These are phyloP conservation scores for Misopates orontium DNA, from an alignment of 257 asterid genomes.

Conservation along the genomic window DNA sequence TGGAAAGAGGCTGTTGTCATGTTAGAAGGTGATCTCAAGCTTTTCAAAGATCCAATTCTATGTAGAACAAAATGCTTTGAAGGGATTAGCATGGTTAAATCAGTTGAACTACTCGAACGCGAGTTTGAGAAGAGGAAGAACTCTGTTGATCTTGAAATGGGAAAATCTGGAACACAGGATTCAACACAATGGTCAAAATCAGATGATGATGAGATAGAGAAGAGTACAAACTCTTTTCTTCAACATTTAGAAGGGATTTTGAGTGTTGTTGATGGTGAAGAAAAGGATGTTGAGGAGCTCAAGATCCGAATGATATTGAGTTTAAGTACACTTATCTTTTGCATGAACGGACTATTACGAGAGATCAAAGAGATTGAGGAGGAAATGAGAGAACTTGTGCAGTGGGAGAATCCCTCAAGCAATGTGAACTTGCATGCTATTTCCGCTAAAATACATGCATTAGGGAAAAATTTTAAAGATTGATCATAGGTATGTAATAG, in stretches of 20 bases:
- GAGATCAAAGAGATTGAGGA: no score
- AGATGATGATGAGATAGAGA: slow-evolving; percentile 39
- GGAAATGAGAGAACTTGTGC: no score
- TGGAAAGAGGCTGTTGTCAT: slow-evolving; percentile 40
- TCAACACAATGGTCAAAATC: slow-evolving; percentile 20
- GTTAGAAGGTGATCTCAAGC: slow-evolving; percentile 50
- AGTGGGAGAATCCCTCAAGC: no score
- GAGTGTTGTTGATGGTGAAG: slow-evolving; percentile 25
- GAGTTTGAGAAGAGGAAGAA: slow-evolving; percentile 52
- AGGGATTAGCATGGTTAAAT: slow-evolving; percentile 54
- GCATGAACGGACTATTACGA: no score
- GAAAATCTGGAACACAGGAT: slow-evolving; percentile 52
- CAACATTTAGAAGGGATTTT: slow-evolving; percentile 42
- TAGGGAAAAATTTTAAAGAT: no score
- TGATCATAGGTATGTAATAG: no score
- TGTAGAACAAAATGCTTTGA: slow-evolving; percentile 52
- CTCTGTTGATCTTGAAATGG: slow-evolving; percentile 54
- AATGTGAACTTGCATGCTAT: no score
- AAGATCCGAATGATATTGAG: slow-evolving; percentile 39
- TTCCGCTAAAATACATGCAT: no score
- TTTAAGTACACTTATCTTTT: no score
- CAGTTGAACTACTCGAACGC: slow-evolving; percentile 40
- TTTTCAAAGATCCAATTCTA: slow-evolving; percentile 40
- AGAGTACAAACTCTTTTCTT: slow-evolving; percentile 34
- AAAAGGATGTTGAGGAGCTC: slow-evolving; percentile 30